Base-by-base conservation (phyloP, 2,329 filamentous ascomycete species). In the Plectosphaerella sp. region DNA sequence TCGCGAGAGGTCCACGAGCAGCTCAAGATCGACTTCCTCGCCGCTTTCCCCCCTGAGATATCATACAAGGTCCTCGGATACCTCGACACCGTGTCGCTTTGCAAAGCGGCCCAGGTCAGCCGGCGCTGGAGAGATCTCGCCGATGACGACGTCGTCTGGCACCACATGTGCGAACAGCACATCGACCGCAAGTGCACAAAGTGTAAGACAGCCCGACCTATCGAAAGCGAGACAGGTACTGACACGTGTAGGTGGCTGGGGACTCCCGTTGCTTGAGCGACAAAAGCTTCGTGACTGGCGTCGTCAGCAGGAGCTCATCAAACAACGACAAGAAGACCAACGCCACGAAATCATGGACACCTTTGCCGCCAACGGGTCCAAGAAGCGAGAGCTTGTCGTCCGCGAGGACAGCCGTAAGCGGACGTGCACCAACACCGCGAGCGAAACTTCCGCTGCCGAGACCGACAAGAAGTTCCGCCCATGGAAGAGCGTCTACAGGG, bases 111-210 rank as follows among this genome's bases (percentile, higher is more conserved):
- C 0, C 92, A 97, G 68, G 94, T 99, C 51, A 97, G 91, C 66
- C 83, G 86, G 53, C 81, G 87, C 61, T 99, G 94, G 94, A 82
- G 90, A 56, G 83, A 83, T 52, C 75, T 99, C 41, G 93, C 94
- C n/a, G 94, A 97, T 62, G 93, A 97, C 64, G 93, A 99, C 67
- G 88, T 96, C 9, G 93, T 99, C 4, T 99, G 94, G 94, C 89
- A 94, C 64, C 87, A 85, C 58, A 94, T 96, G 89, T 96, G 91
- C 64, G 89, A 94, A 89, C 89, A 49, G 39, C 48, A 49, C 16
- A 49, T 49, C 36, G 37, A 97, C 65, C 88, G 87, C 58, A 97
- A 97, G 92, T 99, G 94, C 66, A 91, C 96, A 69, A 93, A 97
- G 66, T 49, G 48, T 33, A 33, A 33, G 28, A 33, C 11, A 12